Evolutionary conservation across 179 eudicot species (phyloP).

Genomic region (Patellifolia procumbens): DNA sequence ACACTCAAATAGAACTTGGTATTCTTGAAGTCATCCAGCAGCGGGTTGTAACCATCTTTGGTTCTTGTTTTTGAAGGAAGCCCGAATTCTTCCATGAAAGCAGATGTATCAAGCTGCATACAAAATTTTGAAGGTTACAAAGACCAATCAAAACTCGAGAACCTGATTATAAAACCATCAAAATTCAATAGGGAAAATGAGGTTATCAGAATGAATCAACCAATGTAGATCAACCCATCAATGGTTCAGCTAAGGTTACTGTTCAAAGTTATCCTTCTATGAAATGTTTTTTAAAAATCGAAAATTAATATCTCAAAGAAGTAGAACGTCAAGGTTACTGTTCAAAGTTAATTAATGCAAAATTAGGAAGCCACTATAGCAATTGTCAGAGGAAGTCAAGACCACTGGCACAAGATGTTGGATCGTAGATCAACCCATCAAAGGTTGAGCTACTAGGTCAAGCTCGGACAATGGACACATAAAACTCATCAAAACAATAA

Average conservation of each 20-base stretch:
- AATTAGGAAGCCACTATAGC: background rate
- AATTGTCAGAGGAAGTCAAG: background rate
- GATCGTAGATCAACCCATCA: background rate
- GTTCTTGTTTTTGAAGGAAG: constrained; percentile 88
- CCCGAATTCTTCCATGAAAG: constrained; percentile 96
- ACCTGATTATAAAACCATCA: background rate
- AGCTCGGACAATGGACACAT: background rate
- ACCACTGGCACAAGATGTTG: background rate
- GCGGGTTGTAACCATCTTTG: constrained; percentile 95
- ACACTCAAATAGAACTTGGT: constrained; percentile 89
- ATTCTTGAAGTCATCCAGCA: constrained; percentile 95
- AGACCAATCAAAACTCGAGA: background rate
- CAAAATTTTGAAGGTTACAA: background rate
- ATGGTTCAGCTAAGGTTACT: too few species aligned
- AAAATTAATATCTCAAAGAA: background rate
- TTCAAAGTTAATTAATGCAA: background rate
- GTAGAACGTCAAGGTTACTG: background rate
- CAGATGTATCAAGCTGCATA: constrained; percentile 82
- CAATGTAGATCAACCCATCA: background rate
- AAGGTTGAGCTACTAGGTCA: background rate
- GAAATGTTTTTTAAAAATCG: background rate
- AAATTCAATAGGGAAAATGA: background rate
- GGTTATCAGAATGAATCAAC: background rate
- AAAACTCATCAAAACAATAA: background rate
- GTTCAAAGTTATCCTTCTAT: background rate